Base-by-base conservation (phyloP, 2,329 filamentous ascomycete genomes). In the Talaromyces sp. region DNA sequence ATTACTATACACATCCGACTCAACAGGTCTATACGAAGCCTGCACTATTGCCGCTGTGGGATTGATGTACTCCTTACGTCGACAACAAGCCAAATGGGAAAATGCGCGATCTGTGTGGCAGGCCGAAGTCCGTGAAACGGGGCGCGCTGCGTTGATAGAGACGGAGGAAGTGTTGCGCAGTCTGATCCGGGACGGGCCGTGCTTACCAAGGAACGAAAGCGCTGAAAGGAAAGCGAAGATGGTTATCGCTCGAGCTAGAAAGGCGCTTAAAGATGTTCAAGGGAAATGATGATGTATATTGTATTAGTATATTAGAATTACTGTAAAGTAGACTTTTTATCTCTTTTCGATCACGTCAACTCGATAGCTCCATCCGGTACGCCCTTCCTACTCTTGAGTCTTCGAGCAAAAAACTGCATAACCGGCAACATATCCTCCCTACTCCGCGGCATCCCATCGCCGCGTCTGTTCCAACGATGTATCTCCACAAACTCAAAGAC, bases 391-490 rank as follows among this genome's bases (percentile, higher is more conserved):
- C 76, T 79, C 58, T 70, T 69, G 60, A 79, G 63, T 51, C 73
- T 66, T 36, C 74, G 66, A 21, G 74, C 75, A 64, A 79, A 82
- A 70, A 86, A 97, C 67, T 88, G 84, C 91, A 97, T 97, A 60
- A 97, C 82, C 0, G 92, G 91, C 66, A 92, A 69, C 81, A 95
- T 92, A 79, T 97, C 92, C 10, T 95, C 91, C 55, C 88, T 80
- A 69, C 81, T 87, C 46, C 80, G 78, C n/a, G 91, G 91, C 92
- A 97, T 96, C 1, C 81, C 82, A 71, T 96, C 90, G 5, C 87
- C 89, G 2, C 71, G 73, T 68, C 86, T 84, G 67, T 80, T 82
- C 84, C 89, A 94, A 66, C 83, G 83, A 57, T 85, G 85, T 62
- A 86, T 79, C 70, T 84, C 80, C 21, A 90, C 84, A 66, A 85